A percentile compares a stretch with the other conserved stretches of the same genome.
Evolutionary conservation across 495 filamentous ascomycete species (phyloP).

Genomic region (Lophium mytilinum): DNA sequence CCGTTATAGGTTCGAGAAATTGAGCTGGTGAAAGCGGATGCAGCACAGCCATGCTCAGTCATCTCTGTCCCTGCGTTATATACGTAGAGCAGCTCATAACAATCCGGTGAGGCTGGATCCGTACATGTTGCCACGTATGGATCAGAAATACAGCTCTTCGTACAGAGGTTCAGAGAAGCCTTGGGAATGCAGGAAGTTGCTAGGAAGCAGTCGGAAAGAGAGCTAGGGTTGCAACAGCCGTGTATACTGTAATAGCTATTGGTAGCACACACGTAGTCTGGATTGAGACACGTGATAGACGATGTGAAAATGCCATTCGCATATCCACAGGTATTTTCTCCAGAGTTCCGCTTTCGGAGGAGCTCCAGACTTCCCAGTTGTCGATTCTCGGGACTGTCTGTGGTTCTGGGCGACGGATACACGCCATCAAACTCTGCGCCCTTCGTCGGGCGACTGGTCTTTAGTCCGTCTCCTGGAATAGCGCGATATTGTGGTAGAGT

Average conservation of each 20-base stretch:
- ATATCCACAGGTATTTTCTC: not conserved
- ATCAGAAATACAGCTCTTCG: not conserved
- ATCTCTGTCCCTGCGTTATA: not conserved
- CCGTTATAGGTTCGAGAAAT: not conserved
- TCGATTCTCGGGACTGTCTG: not conserved
- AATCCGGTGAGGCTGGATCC: not conserved
- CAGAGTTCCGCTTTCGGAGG: not conserved
- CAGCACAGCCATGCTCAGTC: conserved; percentile 1
- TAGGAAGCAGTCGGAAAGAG: not conserved
- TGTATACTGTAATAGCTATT: not conserved
- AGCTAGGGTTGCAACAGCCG: conserved; percentile 1
- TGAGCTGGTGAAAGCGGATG: not conserved
- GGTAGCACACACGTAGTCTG: not conserved
- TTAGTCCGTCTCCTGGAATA: not conserved
- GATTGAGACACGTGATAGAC: not conserved
- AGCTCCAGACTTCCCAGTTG: not conserved
- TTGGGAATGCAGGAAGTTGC: conserved; percentile 1
- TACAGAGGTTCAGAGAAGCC: not conserved
- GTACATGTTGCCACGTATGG: not conserved
- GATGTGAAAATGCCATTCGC: not conserved
- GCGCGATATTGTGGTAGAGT: not conserved
- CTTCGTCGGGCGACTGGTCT: not conserved
- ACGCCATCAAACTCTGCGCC: not conserved
- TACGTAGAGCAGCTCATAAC: not conserved
- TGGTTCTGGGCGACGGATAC: not conserved